Evolutionary conservation across 2,329 filamentous ascomycete genomes (phyloP).

Genomic region (Diaporthe sp.): DNA sequence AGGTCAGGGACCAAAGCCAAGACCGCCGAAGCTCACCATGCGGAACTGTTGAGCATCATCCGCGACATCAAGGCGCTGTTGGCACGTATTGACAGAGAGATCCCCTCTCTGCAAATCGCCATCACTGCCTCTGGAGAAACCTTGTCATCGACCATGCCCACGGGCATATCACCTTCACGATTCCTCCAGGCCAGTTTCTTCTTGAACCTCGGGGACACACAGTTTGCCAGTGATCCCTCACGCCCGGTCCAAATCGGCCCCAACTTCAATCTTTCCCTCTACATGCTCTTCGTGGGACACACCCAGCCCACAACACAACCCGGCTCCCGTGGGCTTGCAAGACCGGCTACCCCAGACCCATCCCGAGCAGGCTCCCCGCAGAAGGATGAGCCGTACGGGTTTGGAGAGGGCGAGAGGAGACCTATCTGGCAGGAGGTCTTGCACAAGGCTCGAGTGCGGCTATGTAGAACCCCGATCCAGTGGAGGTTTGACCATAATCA

Average conservation of each 20-base stretch:
- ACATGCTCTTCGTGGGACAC: constrained; percentile 94
- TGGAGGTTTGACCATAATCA: constrained; percentile 58
- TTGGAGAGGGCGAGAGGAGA: constrained; percentile 69
- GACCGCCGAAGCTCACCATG: constrained; percentile 68
- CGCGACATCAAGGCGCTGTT: constrained; percentile 82
- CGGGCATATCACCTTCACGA: constrained; percentile 89
- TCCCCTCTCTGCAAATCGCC: constrained; percentile 91
- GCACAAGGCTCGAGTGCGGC: constrained; percentile 88
- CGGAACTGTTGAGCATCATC: constrained; percentile 78
- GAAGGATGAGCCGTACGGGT: constrained; percentile 62
- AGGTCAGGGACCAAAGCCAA: constrained; percentile 59
- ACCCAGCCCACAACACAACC: constrained; percentile 46
- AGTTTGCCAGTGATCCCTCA: constrained; percentile 77
- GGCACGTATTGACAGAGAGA: constrained; percentile 86
- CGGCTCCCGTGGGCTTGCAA: not conserved
- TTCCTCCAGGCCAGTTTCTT: constrained; percentile 94
- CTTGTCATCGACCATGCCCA: constrained; percentile 82
- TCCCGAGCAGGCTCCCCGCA: constrained; percentile 39
- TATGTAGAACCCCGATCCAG: constrained; percentile 77
- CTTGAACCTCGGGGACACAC: constrained; percentile 86
- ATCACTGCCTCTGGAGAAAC: constrained; percentile 95
- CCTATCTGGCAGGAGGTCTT: constrained; percentile 96
- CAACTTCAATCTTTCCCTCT: constrained; percentile 87
- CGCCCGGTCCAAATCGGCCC: constrained; percentile 86
- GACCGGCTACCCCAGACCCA: constrained; percentile 39